A percentile compares a stretch with the other conserved stretches of the same genome.
Evolutionary conservation across 2,329 filamentous ascomycete genomes (phyloP).

Genomic region (Colletotrichum sp.): DNA sequence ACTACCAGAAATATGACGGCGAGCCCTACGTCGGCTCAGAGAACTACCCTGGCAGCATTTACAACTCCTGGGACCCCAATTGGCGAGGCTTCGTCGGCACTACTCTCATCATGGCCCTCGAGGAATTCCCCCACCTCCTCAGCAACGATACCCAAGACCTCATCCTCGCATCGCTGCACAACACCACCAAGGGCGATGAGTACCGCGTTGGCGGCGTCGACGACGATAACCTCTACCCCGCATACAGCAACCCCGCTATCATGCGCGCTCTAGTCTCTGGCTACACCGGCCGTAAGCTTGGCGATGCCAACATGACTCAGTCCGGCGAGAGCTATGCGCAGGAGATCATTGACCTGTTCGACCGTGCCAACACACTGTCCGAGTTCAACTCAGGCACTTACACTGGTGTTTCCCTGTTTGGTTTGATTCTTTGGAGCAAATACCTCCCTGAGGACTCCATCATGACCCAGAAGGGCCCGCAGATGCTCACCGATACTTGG

Average conservation of each 20-base stretch:
- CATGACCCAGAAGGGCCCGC: conserved; percentile 55
- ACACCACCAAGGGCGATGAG: conserved; percentile 62
- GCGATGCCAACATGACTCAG: conserved; percentile 63
- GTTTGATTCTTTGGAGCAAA: conserved; percentile 63
- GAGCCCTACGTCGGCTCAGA: conserved; percentile 60
- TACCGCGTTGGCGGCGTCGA: conserved; percentile 67
- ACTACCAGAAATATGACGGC: conserved; percentile 60
- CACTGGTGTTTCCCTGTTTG: conserved; percentile 65
- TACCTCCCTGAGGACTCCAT: conserved; percentile 60
- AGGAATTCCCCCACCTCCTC: conserved; percentile 59
- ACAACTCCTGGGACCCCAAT: conserved; percentile 67
- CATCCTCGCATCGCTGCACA: conserved; percentile 59
- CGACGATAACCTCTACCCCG: conserved; percentile 65
- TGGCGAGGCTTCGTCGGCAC: conserved; percentile 69
- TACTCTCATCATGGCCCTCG: conserved; percentile 61
- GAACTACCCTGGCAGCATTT: conserved; percentile 56
- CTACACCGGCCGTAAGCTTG: conserved; percentile 60
- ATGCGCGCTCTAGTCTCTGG: conserved; percentile 68
- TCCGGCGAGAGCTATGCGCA: conserved; percentile 61
- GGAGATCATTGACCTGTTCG: conserved; percentile 62
- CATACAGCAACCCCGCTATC: conserved; percentile 64
- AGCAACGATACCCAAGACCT: conserved; percentile 38
- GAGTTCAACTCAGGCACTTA: conserved; percentile 71
- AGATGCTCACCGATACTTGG: conserved; percentile 61
- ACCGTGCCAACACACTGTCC: conserved; percentile 59